These are phyloP conservation scores for Salix dunnii DNA, from an alignment of 345 rosid species.

Conservation along the genomic window DNA sequence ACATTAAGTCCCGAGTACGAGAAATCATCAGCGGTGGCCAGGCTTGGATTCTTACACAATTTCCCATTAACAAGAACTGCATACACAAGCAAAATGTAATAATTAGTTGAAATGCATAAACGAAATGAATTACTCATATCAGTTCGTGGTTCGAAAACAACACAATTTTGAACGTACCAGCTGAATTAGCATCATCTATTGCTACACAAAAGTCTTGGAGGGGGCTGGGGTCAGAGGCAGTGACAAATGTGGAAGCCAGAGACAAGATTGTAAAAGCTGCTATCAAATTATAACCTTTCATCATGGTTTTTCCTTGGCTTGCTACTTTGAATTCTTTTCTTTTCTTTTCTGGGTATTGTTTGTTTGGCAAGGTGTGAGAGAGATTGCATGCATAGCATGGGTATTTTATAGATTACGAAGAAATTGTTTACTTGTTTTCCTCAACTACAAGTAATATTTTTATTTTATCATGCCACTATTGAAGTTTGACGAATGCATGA, in stretches of 20 bases:
- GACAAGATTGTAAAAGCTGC: not conserved
- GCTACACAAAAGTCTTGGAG: constrained; percentile 14
- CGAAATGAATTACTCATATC: not conserved
- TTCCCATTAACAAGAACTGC: too few species aligned
- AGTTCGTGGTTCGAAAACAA: not conserved
- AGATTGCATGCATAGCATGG: not conserved
- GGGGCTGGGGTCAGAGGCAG: constrained; percentile 13
- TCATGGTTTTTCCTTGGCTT: too few species aligned
- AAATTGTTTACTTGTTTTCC: not conserved
- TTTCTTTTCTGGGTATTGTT: not conserved
- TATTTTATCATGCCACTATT: too few species aligned
- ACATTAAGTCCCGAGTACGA: not conserved
- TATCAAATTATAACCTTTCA: not conserved
- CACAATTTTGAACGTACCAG: not conserved
- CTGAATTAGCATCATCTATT: not conserved
- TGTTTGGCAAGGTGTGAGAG: not conserved
- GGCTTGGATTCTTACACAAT: too few species aligned
- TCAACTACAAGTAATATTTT: too few species aligned
- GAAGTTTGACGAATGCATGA: too few species aligned
- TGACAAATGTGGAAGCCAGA: not conserved
- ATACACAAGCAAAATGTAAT: not conserved
- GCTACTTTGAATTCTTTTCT: not conserved
- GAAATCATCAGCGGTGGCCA: not conserved
- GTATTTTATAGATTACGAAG: not conserved
- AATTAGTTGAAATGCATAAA: not conserved